A percentile compares a stretch with the other conserved stretches of the same genome.
These are phyloP conservation scores for Drosera capensis DNA, from an alignment of 148 eudicot genomes.

Conservation along the genomic window DNA sequence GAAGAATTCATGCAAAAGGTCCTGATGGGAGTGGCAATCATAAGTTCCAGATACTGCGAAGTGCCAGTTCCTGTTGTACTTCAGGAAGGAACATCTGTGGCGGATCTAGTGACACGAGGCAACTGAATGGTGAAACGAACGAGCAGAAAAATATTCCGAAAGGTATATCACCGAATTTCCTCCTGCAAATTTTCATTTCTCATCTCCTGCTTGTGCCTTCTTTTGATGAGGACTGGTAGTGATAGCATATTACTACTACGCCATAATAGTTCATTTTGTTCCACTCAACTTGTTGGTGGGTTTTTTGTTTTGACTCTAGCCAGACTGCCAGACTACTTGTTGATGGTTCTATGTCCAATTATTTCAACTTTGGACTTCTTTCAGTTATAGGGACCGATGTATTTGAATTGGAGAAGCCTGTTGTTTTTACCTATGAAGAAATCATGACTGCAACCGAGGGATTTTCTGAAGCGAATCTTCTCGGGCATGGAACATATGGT, in stretches of 20 bases:
- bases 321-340: background rate
- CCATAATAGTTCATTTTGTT: too few species aligned
- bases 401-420: constrained; percentile 90
- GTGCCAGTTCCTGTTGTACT: constrained; percentile 65
- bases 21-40: constrained; percentile 36
- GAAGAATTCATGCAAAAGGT: constrained; percentile 34
- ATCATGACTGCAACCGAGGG: constrained; percentile 56
- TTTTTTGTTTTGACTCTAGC: background rate
- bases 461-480: constrained; percentile 83
- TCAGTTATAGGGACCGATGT: constrained; percentile 65
- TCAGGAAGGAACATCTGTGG: constrained; percentile 47
- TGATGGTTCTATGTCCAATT: background rate
- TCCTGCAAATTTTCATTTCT: background rate
- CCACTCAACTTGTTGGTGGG: too few species aligned
- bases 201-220: background rate
- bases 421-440: constrained; percentile 57
- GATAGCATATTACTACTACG: too few species aligned
- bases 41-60: constrained; percentile 63
- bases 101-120: constrained; percentile 48
- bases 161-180: constrained; percentile 25
- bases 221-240: too few species aligned
- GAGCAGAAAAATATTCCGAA: constrained; percentile 55
- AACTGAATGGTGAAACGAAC: constrained; percentile 33
- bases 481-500: constrained; percentile 95
- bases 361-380: constrained; percentile 1